phyloP scores from a whole-genome alignment of 2,329 filamentous ascomycete genomes.

The Arachnomyces sp. region DNA sequence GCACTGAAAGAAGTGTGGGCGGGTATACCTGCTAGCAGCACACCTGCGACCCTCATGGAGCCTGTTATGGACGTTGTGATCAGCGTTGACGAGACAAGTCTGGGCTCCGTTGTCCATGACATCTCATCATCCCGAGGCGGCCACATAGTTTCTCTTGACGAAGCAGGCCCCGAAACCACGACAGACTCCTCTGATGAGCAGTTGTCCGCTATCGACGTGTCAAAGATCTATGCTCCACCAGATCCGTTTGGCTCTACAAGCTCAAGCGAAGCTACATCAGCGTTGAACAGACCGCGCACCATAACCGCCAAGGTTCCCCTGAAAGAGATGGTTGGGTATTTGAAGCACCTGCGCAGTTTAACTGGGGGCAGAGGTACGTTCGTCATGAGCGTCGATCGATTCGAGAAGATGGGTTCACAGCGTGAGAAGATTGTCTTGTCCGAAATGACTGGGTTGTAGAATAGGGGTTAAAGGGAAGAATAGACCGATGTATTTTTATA shows the following conservation, averaged over 20 bases:
- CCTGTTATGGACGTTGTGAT: conserved; percentile 90
- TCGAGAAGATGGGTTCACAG: conserved; percentile 57
- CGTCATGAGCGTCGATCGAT: conserved; percentile 64
- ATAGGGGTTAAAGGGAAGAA: too few relatives aligned
- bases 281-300: conserved; percentile 43
- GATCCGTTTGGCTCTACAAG: conserved; percentile 60
- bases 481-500: too few relatives aligned
- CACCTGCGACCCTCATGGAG: conserved; percentile 64
- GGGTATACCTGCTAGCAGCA: conserved; percentile 36
- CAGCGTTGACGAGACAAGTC: conserved; percentile 69
- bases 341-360: conserved; percentile 78
- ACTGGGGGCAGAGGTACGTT: conserved; percentile 77
- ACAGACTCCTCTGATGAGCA: conserved; percentile 23
- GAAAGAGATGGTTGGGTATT: conserved; percentile 93
- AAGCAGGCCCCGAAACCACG: conserved; percentile 30
- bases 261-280: conserved; percentile 16
- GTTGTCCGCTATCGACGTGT: conserved; percentile 52
- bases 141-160: conserved; percentile 62
- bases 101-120: conserved; percentile 77
- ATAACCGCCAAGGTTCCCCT: conserved; percentile 83
- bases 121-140: conserved; percentile 65
- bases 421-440: conserved; percentile 50
- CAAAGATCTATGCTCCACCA: conserved; percentile 73
- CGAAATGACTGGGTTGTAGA: conserved; percentile 33
- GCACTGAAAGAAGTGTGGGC: conserved; percentile 52